phyloP scores from a whole-genome alignment of 1,284 basidiomycete species.

The Fomitopsis schrenkii region DNA sequence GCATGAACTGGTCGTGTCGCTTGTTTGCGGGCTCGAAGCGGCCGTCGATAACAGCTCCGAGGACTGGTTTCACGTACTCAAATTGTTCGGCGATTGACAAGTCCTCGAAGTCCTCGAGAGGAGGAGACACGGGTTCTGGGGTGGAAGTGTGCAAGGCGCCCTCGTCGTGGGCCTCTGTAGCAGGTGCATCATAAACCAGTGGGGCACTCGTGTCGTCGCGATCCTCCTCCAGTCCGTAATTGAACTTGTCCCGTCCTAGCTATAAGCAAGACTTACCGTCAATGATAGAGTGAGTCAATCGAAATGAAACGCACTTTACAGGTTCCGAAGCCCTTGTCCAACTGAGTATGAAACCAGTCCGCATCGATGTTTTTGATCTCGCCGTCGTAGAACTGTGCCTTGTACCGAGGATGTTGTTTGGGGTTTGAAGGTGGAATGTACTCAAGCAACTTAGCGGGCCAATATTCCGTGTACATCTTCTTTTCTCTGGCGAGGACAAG shows the following conservation, averaged over 20 bases:
- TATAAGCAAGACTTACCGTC: constrained; percentile 15
- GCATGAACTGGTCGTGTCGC: constrained; percentile 52
- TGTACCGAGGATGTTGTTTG: constrained; percentile 37
- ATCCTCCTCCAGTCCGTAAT: constrained; percentile 39
- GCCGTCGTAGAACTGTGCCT: constrained; percentile 53
- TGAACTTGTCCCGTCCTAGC: constrained; percentile 55
- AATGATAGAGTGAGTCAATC: not conserved
- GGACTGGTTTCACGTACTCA: constrained; percentile 57
- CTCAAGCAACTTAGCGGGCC: constrained; percentile 60
- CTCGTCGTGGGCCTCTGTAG: constrained; percentile 20
- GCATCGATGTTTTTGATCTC: constrained; percentile 36
- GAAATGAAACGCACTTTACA: constrained; percentile 43
- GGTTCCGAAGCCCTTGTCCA: constrained; percentile 51
- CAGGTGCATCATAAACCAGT: constrained; percentile 13
- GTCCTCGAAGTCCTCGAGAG: constrained; percentile 36
- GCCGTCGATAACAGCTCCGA: constrained; percentile 52
- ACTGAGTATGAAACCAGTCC: constrained; percentile 50
- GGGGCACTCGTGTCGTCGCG: constrained; percentile 29
- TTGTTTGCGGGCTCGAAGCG: constrained; percentile 47
- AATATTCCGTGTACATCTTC: constrained; percentile 39
- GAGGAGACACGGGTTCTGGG: constrained; percentile 37
- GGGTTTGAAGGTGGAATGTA: constrained; percentile 44
- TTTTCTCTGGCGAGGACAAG: constrained; percentile 50
- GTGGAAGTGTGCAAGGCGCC: constrained; percentile 25
- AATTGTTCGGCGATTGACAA: constrained; percentile 57